phyloP scores from a whole-genome alignment of 176 grass and related monocot species.

The Urochloa ruziziensis region DNA sequence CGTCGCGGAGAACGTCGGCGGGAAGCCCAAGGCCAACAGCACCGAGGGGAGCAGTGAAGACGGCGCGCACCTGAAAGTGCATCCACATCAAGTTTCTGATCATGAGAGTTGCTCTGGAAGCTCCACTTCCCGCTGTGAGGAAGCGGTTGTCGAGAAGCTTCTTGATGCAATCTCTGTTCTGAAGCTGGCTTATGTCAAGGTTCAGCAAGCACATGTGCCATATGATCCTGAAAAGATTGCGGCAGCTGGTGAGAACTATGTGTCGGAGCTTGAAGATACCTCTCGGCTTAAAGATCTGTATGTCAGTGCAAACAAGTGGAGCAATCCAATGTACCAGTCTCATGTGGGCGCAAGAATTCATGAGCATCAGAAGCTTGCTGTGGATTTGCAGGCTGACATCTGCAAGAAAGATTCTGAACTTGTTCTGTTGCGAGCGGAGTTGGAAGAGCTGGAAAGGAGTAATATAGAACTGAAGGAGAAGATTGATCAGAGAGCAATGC shows the following conservation, averaged over 20 bases:
- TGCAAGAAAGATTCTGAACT: constrained; percentile 69
- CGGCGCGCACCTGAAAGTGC: constrained; percentile 32
- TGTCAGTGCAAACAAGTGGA: constrained; percentile 33
- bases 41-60: constrained; percentile 40
- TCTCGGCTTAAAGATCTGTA: constrained; percentile 56
- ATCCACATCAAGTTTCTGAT: constrained; percentile 39
- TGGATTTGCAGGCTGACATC: constrained; percentile 58
- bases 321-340: constrained; percentile 39
- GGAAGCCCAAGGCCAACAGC: constrained; percentile 39
- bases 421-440: constrained; percentile 41
- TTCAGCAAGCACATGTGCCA: constrained; percentile 61
- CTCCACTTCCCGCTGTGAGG: constrained; percentile 36
- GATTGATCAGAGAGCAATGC: neutral
- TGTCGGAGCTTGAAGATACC: constrained; percentile 50
- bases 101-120: constrained; percentile 7
- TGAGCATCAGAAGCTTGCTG: constrained; percentile 46
- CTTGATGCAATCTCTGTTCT: constrained; percentile 61
- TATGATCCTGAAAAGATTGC: constrained; percentile 55
- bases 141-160: constrained; percentile 51
- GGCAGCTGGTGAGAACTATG: constrained; percentile 40
- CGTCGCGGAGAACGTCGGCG: constrained; percentile 24
- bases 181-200: constrained; percentile 66
- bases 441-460: constrained; percentile 47
- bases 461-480: constrained; percentile 47
- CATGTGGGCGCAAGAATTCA: constrained; percentile 42